Conservation (phyloP, 257 asterid genomes). For the Plantago major region DNA sequence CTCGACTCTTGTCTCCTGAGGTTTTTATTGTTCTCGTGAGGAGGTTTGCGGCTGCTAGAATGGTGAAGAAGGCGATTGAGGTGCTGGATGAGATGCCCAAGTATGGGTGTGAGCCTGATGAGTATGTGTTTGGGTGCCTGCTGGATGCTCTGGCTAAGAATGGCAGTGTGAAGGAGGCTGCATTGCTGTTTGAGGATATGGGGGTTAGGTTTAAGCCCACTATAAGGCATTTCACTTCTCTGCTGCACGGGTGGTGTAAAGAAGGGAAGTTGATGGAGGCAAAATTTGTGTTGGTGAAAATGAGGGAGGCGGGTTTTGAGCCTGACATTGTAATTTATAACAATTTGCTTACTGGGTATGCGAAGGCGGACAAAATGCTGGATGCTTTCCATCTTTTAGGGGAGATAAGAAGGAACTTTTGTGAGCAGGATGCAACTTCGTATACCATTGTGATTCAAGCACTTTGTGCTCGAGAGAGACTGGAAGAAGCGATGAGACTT, state of each 20-base stretch:
- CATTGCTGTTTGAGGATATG: slow-evolving; percentile 83
- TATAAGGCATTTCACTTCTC: slow-evolving; percentile 75
- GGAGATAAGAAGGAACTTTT: slow-evolving; percentile 67
- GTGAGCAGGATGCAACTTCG: slow-evolving; percentile 74
- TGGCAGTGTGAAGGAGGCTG: slow-evolving; percentile 86
- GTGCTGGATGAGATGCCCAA: slow-evolving; percentile 94
- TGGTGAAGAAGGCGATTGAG: slow-evolving; percentile 88
- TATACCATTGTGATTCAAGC: slow-evolving; percentile 79
- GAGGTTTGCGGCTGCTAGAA: slow-evolving; percentile 80
- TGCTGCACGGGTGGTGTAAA: slow-evolving; percentile 86
- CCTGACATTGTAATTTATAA: slow-evolving; percentile 90
- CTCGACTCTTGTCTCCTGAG: slow-evolving; percentile 61
- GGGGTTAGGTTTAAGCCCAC: slow-evolving; percentile 58
- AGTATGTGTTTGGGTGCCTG: slow-evolving; percentile 81
- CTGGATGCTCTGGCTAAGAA: slow-evolving; percentile 91
- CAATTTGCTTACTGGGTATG: slow-evolving; percentile 77
- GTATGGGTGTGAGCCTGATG: slow-evolving; percentile 87
- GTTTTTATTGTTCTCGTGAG: slow-evolving; percentile 84
- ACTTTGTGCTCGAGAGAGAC: slow-evolving; percentile 64
- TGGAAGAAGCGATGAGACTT: slow-evolving; percentile 72
- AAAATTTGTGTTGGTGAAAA: slow-evolving; percentile 64
- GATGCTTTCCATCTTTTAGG: slow-evolving; percentile 75
- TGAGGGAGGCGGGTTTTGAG: slow-evolving; percentile 91
- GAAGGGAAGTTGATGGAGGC: slow-evolving; percentile 91
- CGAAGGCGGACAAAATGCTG: slow-evolving; percentile 60